Conservation (phyloP, 2,329 filamentous ascomycete genomes). For the Epicoccum sorghinum region DNA sequence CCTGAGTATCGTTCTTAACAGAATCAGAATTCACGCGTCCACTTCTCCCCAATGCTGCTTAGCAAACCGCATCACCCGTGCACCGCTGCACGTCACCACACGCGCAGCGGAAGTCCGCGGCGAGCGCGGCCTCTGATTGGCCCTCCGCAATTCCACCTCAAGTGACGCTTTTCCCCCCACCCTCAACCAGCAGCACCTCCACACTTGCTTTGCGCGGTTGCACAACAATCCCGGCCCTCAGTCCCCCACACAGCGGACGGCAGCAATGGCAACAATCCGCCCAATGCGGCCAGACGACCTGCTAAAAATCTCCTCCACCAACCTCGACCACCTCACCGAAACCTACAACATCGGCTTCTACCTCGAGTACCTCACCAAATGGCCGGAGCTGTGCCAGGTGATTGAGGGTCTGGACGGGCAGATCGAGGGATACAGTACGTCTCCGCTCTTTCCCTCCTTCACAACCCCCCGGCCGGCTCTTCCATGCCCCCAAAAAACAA, state of each 20-base stretch:
- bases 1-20: no score
- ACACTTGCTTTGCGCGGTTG: not conserved
- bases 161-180: constrained; percentile 6
- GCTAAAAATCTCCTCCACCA: constrained; percentile 89
- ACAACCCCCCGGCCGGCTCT: not conserved
- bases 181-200: not conserved
- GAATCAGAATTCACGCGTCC: no score
- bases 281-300: constrained; percentile 74
- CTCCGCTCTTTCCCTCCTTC: not conserved
- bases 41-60: no score
- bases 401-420: constrained; percentile 86
- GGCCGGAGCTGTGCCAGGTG: constrained; percentile 93
- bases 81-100: no score
- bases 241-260: not conserved
- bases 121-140: constrained; percentile 8
- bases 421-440: constrained; percentile 90
- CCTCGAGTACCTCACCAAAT: constrained; percentile 92
- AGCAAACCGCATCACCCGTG: no score
- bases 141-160: not conserved
- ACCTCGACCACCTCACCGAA: constrained; percentile 95
- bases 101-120: constrained; percentile 1
- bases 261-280: constrained; percentile 78
- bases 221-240: not conserved
- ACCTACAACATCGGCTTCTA: constrained; percentile 97
- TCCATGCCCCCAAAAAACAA: not conserved